Evolutionary conservation across 352 stramenopile genomes (phyloP), one percentile per base, ranked within the genome.

Genomic region (Pythium phragmiticola): DNA sequence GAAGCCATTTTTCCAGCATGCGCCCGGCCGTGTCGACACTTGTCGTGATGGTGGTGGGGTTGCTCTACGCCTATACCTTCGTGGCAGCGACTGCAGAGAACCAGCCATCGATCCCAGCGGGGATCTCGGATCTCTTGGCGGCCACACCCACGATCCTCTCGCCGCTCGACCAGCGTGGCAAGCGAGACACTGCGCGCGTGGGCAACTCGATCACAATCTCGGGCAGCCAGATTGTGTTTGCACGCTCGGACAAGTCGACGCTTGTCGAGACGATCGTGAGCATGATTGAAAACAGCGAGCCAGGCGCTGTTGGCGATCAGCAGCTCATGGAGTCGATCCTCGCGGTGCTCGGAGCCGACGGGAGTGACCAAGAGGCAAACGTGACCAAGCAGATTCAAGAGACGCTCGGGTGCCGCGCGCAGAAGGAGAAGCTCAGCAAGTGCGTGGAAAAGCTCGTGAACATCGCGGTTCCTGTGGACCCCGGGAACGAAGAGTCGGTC

Each of bases 271-370:
- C 56, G 21, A 63, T 69, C 42, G 9, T 43, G 49, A 69, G 63
- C 17, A 63, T 69, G 63, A 60, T 69, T 13, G 11, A 39, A 19
- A 70, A 70, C 57, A 66, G 57, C 33, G 47, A 58, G 37, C 50
- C 64, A 7, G 36, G 52, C 52, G 13, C 21, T 13, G 28, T 30
- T 14, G 64, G 57, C 33, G 57, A 70, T 51, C 4, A 37, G 33
- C 28, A 53, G 21, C 50, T 70, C 30, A 52, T 28, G 30, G 39
- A n/a, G 3, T 23, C 49, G 39, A 64, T 69, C n/a, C 30, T 60
- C 6, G 17, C 46, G 8, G 55, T 64, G 48, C 37, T 69, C 9
- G 57, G 30, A 4, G 63, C 19, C 12, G 55, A 63, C 23, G 41
- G 39, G 2, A 59, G 49, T 9, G 48, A 60, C 0, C 17, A 59